Evolutionary conservation across 2,329 filamentous ascomycete species (phyloP).

Genomic region (Penicillium sp.): DNA sequence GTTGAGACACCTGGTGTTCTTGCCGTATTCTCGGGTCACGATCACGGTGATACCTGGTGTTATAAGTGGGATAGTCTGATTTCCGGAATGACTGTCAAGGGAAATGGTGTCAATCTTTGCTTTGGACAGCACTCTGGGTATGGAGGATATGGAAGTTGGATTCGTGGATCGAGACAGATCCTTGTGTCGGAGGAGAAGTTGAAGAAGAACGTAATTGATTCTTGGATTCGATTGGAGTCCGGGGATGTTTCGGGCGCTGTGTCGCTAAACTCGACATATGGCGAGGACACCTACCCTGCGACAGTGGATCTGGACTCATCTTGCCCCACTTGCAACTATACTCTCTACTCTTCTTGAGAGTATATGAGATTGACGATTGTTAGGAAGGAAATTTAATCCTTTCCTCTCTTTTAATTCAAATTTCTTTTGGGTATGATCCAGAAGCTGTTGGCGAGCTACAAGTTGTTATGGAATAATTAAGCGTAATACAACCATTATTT

Average conservation of each 20-base stretch:
- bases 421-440: no score
- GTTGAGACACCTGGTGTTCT: constrained; percentile 56
- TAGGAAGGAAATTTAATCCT: no score
- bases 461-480: no score
- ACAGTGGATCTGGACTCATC: constrained; percentile 1
- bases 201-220: constrained; percentile 49
- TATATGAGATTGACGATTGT: no score
- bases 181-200: constrained; percentile 49
- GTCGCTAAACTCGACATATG: constrained; percentile 61
- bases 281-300: constrained; percentile 42
- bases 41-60: constrained; percentile 63
- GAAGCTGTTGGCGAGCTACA: no score
- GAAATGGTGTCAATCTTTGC: constrained; percentile 53
- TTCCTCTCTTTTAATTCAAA: no score
- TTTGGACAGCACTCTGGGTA: constrained; percentile 69
- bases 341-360: background rate
- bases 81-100: constrained; percentile 32
- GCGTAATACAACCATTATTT: no score
- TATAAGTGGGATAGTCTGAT: constrained; percentile 39
- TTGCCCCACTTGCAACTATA: background rate
- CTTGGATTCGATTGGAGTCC: constrained; percentile 63
- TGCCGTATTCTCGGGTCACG: constrained; percentile 64
- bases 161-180: constrained; percentile 61
- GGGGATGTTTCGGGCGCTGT: constrained; percentile 54
- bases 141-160: constrained; percentile 67